Base-by-base conservation (phyloP, 2,329 filamentous ascomycete genomes). In the Colletotrichum sp. region DNA sequence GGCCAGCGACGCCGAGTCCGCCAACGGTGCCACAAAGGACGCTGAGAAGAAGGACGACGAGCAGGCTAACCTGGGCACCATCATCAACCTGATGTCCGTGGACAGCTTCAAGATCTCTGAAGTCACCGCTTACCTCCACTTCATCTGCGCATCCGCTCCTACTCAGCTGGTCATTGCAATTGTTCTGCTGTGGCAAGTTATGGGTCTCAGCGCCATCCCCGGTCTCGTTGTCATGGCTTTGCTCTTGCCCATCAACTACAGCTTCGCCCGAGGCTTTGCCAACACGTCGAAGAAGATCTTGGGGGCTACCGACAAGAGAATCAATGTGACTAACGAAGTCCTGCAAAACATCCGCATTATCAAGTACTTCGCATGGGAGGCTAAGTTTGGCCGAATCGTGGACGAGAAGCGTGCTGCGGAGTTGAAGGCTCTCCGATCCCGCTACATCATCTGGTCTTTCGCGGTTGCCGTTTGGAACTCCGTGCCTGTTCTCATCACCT, bases 11-110 rank as follows among this genome's bases (percentile, higher is more conserved):
- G 81, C 83, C 18, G 79, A 85, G 36, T 81, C 81, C 26, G 81
- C 80, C 60, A 83, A 81, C 44, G 83, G 83, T 34, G 79, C 80
- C n/a, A 69, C 81, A 52, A 86, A 86, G 72, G 82, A 82, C 28
- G 80, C 84, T 55, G 84, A 84, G 70, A 84, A 83, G 70, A 84
- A 87, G 69, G 82, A 86, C 21, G 93, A 95, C 77, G 91, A 94
- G 74, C 95, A 98, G 86, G 96, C 96, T 52, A 98, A 97, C 77
- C 90, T 98, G 67, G 97, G 98, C 78, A 98, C 97, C n/a, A 98
- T 99, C 81, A 99, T 99, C 88, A 99, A 99, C 84, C 89, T 99
- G 79, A 99, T 99, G 97, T 98, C 97, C 13, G 98, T 99, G 55
- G 98, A 99, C 87, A 98, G 96, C 64, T 99, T 99, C 92, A 99